phyloP scores from a whole-genome alignment of 2,329 filamentous ascomycete species.

The Dactylellina drechsleri region DNA sequence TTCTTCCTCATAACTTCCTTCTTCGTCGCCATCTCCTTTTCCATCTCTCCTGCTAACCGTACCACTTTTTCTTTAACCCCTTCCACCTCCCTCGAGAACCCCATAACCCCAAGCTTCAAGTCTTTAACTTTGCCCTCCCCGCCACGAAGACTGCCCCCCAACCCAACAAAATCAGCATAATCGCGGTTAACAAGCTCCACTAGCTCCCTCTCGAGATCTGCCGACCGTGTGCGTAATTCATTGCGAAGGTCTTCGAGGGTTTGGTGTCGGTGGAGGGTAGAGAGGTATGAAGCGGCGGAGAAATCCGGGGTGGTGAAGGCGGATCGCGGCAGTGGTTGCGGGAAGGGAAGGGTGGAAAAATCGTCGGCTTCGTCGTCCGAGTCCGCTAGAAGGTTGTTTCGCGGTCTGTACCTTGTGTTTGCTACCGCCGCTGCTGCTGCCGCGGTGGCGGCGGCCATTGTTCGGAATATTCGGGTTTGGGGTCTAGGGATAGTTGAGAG shows the following conservation, averaged over 20 bases:
- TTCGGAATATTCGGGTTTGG: neutral
- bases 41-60: conserved; percentile 72
- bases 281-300: conserved; percentile 83
- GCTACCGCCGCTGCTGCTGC: neutral
- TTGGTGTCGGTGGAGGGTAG: conserved; percentile 86
- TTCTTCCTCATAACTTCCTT: conserved; percentile 74
- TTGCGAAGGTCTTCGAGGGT: conserved; percentile 91
- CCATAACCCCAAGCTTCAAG: conserved; percentile 84
- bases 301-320: conserved; percentile 80
- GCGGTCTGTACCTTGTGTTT: conserved; percentile 23
- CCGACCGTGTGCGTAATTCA: conserved; percentile 83
- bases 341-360: conserved; percentile 83
- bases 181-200: conserved; percentile 95
- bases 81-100: conserved; percentile 83
- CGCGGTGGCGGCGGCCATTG: neutral
- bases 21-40: conserved; percentile 73
- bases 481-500: neutral
- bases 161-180: conserved; percentile 86
- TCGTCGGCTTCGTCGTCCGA: conserved; percentile 63
- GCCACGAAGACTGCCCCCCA: conserved; percentile 82
- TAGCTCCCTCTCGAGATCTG: conserved; percentile 83
- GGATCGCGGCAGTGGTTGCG: conserved; percentile 79
- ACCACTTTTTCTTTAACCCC: conserved; percentile 75
- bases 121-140: conserved; percentile 93
- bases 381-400: conserved; percentile 26